Base-by-base conservation (phyloP, 805 yeast species). In the Scheffersomyces coipomensis region DNA sequence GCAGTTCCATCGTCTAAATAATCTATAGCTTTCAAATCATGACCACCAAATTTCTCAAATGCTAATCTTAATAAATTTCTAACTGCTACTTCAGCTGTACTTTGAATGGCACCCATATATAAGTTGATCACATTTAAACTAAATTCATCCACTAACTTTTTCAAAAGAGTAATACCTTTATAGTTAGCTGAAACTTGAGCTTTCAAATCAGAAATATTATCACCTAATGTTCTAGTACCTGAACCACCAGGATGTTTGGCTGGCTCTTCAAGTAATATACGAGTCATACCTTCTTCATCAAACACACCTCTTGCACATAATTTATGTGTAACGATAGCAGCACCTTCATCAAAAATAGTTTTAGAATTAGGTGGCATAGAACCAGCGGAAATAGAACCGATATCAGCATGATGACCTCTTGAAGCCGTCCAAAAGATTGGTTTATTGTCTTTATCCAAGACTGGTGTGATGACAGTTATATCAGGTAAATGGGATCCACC, bases 361-460 rank as follows among this genome's bases (percentile, higher is more conserved):
- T 82, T 87, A 2, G 97, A 88, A 55, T 85, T 81, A 8, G 97
- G 96, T 12, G 97, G 97, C 89, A 90, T 88, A 0, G 95, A 85
- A 1, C 97, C 97, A 1, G 97, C 96, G 25, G 88, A 64, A 42
- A 84, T 78, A 11, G 96, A 95, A 13, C 98, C 97, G 54, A 91
- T 90, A 61, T 90, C 98, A 5, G 97, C 90, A 64, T 91, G 98
- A 63, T 90, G 98, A 2, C 97, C 97, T 47, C 98, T 73, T 0
- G 96, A 83, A 0, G 97, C 98, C 11, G 88, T 89, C 71, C 88
- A 90, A 58, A 90, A 90, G 19, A 88, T 77, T 25, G 88, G 73
- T 5, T 69, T 75, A 17, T 66, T 71, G 19, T 52, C 44, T 16
- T 50, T 43, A 21, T 71, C 70, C n/a, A 78, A 69, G 1, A 90